Percentiles rank a stretch among this genome's conserved stretches.
Evolutionary conservation across 345 rosid species (phyloP).

Genomic region (Barbarea vulgaris): DNA sequence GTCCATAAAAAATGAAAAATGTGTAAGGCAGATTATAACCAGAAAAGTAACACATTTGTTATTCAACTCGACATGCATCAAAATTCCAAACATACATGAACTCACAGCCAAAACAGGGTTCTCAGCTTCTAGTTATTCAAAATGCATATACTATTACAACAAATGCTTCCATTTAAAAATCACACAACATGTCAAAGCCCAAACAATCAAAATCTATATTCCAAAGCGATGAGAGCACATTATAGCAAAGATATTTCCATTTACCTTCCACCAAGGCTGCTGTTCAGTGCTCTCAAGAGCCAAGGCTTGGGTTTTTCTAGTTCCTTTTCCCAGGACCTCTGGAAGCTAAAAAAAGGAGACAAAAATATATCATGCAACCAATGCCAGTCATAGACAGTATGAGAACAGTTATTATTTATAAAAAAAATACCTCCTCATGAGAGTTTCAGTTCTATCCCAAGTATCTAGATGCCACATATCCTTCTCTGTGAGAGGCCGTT

Average conservation of each 20-base stretch:
- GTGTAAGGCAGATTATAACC: neutral
- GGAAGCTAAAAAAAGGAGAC: slow-evolving; percentile 58
- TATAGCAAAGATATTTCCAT: slow-evolving; percentile 6
- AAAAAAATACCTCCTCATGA: slow-evolving; percentile 57
- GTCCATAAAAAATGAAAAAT: slow-evolving; percentile 12
- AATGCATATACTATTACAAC: slow-evolving; percentile 6
- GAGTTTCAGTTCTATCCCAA: slow-evolving; percentile 92
- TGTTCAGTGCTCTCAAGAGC: slow-evolving; percentile 82
- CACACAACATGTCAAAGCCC: slow-evolving; percentile 11
- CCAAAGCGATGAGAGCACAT: slow-evolving; percentile 11
- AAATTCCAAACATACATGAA: slow-evolving; percentile 3
- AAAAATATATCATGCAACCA: slow-evolving; percentile 31
- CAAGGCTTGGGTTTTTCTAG: slow-evolving; percentile 75
- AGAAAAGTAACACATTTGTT: slow-evolving; percentile 8
- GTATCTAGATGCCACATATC: slow-evolving; percentile 92
- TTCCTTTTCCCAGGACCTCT: slow-evolving; percentile 86
- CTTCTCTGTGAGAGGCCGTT: slow-evolving; percentile 87
- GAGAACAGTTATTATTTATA: slow-evolving; percentile 18
- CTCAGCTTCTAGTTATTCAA: slow-evolving; percentile 13
- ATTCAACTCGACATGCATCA: slow-evolving; percentile 18
- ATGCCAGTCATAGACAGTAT: slow-evolving; percentile 21
- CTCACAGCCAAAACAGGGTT: slow-evolving; percentile 5
- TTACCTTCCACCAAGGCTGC: slow-evolving; percentile 95
- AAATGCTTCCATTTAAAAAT: neutral
- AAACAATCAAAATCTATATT: slow-evolving; percentile 15